These are phyloP conservation scores for Entoloma clypeatum DNA, from an alignment of 1,284 basidiomycete species.

Conservation along the genomic window DNA sequence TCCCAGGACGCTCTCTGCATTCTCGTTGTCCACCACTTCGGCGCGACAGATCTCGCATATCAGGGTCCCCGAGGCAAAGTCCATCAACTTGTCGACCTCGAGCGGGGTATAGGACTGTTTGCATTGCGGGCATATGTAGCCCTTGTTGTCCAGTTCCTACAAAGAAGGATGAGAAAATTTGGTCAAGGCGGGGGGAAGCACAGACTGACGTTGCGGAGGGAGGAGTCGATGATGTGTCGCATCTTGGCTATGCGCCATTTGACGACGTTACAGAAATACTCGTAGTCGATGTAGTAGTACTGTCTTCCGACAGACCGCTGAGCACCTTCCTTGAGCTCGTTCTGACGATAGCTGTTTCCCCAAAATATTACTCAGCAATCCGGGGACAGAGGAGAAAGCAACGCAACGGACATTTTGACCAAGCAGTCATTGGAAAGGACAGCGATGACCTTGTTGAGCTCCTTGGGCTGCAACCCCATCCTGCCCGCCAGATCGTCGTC, in stretches of 20 bases:
- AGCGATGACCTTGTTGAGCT: constrained; percentile 89
- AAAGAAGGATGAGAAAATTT: constrained; percentile 8
- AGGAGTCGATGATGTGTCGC: constrained; percentile 84
- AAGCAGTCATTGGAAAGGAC: constrained; percentile 83
- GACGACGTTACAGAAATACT: constrained; percentile 93
- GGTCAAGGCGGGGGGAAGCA: constrained; percentile 1
- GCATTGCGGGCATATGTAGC: constrained; percentile 93
- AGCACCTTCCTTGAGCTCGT: constrained; percentile 81
- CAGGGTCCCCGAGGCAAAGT: constrained; percentile 59
- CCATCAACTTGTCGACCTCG: constrained; percentile 81
- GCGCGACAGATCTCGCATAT: constrained; percentile 76
- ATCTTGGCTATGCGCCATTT: constrained; percentile 98
- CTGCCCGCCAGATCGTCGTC: constrained; percentile 89
- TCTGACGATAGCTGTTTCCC: constrained; percentile 67
- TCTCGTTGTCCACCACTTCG: constrained; percentile 90
- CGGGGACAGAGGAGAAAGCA: neutral
- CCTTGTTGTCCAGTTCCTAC: constrained; percentile 92
- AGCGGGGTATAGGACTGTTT: constrained; percentile 81
- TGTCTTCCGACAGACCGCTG: constrained; percentile 77
- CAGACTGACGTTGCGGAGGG: constrained; percentile 70
- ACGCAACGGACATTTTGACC: constrained; percentile 61
- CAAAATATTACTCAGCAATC: constrained; percentile 9
- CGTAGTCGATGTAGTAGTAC: constrained; percentile 97
- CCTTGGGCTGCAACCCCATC: constrained; percentile 88
- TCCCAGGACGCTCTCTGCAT: constrained; percentile 77